phyloP scores from a whole-genome alignment of 192 early-diverging fungal species.

The Linnemannia schmuckeri region DNA sequence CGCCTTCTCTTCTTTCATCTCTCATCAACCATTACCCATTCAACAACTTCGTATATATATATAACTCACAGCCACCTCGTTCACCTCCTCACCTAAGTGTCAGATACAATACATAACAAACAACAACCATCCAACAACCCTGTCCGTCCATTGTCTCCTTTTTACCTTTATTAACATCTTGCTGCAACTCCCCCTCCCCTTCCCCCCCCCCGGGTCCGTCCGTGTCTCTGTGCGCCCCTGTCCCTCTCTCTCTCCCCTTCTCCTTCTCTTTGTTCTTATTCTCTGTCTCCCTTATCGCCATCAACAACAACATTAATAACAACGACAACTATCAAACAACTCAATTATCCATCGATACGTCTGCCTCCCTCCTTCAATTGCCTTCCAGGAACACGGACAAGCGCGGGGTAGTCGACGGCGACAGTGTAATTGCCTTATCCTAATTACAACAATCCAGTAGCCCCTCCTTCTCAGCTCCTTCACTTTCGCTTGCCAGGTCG shows the following conservation, averaged over 20 bases:
- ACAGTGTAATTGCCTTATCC: too few relatives aligned
- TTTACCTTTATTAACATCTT: too few relatives aligned
- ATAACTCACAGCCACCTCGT: background rate
- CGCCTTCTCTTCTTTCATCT: background rate
- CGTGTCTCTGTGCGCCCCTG: too few relatives aligned
- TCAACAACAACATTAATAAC: background rate
- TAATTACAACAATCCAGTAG: too few relatives aligned
- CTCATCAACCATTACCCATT: background rate
- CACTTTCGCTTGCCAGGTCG: too few relatives aligned
- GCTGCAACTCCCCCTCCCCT: too few relatives aligned
- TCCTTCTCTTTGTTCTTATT: background rate
- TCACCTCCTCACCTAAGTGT: background rate
- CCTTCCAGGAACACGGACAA: slow-evolving; percentile 7
- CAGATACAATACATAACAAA: background rate
- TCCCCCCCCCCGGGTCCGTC: too few relatives aligned
- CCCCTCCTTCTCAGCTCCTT: too few relatives aligned
- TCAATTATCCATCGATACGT: background rate
- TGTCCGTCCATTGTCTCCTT: too few relatives aligned
- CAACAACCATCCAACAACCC: too few relatives aligned
- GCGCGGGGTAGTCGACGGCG: too few relatives aligned
- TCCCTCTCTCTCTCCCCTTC: background rate
- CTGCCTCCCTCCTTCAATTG: background rate
- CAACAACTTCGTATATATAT: background rate
- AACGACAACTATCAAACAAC: background rate
- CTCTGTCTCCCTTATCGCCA: background rate